Base-by-base conservation (phyloP, 164 flowering plant genomes). In the Nymphaea colorata region DNA sequence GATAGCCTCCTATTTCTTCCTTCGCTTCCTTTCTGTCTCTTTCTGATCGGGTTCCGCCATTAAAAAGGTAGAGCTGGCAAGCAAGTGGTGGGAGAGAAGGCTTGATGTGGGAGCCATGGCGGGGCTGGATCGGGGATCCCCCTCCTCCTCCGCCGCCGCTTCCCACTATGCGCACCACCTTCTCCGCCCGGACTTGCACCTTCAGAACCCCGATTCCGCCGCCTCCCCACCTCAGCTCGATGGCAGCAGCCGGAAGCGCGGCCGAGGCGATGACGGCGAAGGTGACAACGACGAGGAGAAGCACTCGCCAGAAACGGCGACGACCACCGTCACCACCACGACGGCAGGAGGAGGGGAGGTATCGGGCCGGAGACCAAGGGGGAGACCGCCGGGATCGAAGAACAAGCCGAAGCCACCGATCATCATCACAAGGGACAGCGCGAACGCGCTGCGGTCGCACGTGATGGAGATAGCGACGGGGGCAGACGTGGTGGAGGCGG, bases 41-140 rank as follows among this genome's bases (percentile, higher is more conserved):
- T 47, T n/a, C n/a, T 25, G 36, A 25, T 25, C 36, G 36, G 36
- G 36, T 25, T 25, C 36, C 36, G 36, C 36, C 36, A 25, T 25
- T 25, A 65, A 36, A 67, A 11, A 64, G 62, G 11, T 64, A 57
- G 73, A 71, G 72, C 79, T 79, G 83, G 84, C 80, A 75, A 75
- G 75, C 71, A 79, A 81, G 78, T 75, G 82, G 82, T 75, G 84
- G 83, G 79, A 81, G 79, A 77, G 78, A 67, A 55, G 77, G 69
- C 83, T 74, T 75, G 85, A 69, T 25, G 36, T 25, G 36, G 36
- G 36, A 73, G 78, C 55, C 55, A 83, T 81, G 84, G 82, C 75
- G 64, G 84, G 83, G 3, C 68, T 70, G 51, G 80, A 81, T 42
- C 81, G 74, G 68, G 72, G 71, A 43, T 44, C 73, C 44, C 3